Base-by-base conservation (phyloP, 2,329 filamentous ascomycete species). In the Karstenula rhodostoma region DNA sequence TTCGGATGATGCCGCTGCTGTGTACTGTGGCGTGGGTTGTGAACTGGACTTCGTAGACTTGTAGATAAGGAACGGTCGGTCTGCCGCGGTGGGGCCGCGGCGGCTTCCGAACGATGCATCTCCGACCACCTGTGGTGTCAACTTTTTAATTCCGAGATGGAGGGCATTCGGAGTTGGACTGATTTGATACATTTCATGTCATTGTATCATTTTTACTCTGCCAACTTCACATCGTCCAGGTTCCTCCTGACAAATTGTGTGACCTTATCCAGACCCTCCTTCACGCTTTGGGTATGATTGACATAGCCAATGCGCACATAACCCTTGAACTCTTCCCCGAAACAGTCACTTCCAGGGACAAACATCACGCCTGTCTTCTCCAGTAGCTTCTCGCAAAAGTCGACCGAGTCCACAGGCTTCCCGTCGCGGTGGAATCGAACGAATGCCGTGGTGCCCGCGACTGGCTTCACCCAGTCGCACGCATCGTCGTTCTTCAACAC, bases 301-400 rank as follows among this genome's bases (percentile, higher is more conserved):
- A 89, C 91, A 77, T 90, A 95, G 0, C 92, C 92, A 63, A 96
- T 84, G 60, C 93, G 83, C 23, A 96, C 89, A 76, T 87, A 94
- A 2, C 92, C 92, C 66, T 84, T 83, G 61, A 71, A 94, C 48
- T 92, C 88, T 42, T 83, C 76, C 0, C 92, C 93, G 75, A 96
- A 96, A 67, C 89, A 92, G 44, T 82, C 83, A 49, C 86, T 87
- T 0, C 90, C 93, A 0, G 93, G 92, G 10, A 92, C 81, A 60
- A 95, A 82, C 82, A 95, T 83, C 6, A 93, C 90, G 19, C 90
- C 90, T 0, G 85, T 89, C 77, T 88, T 85, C 54, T 88, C 84
- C 29, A 92, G 79, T 37, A 96, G 77, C 70, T 87, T 85, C 67
- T 87, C 80, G 68, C 90, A 94, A 67, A 96, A 90, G 4, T 82